Base-by-base conservation (phyloP, 2,329 filamentous ascomycete species). In the Fusarium sublunatum region DNA sequence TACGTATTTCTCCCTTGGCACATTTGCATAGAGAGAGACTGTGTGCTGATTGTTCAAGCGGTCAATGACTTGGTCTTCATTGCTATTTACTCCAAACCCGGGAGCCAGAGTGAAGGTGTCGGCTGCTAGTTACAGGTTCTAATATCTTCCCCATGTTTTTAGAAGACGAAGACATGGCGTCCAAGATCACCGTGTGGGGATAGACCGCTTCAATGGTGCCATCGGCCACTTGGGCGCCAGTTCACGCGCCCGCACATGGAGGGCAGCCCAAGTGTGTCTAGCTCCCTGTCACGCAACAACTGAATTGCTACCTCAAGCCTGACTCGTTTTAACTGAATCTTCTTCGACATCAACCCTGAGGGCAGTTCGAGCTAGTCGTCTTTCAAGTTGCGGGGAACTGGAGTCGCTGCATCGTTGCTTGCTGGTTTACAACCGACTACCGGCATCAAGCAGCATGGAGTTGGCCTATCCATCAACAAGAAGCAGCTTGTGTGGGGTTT, bases 1-100 rank as follows among this genome's bases (percentile, higher is more conserved):
- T 59, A 34, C 31, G 31, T 34, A 58, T 70, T 69, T 69, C 67
- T 55, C 35, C 58, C 65, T 67, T 70, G 41, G 64, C 65, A 64
- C 58, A 43, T 58, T 41, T 70, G 64, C 64, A 64, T 61, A 34
- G 15, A 50, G 34, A 34, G 15, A 50, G 32, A 28, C 42, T 38
- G 22, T 47, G 13, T 26, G n/a, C 25, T 46, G 19, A 39, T 36
- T 51, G 31, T 50, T 38, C 48, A 44, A 50, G 47, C 38, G 45
- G 39, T 48, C 38, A 31, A 19, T 31, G 8, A 15, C 36, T 26
- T 24, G 13, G 26, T 29, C 25, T 26, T 15, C 12, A 54, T 25
- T 26, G 7, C 8, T 13, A 6, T 52, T 7, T n/a, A n/a, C 25
- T 35, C 2, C 11, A 12, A 7, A 11, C 3, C 13, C 47, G 24